Evolutionary conservation across 2,329 filamentous ascomycete genomes (phyloP), one percentile per base, ranked within the genome.

Genomic region (Hirsutella minnesotensis): DNA sequence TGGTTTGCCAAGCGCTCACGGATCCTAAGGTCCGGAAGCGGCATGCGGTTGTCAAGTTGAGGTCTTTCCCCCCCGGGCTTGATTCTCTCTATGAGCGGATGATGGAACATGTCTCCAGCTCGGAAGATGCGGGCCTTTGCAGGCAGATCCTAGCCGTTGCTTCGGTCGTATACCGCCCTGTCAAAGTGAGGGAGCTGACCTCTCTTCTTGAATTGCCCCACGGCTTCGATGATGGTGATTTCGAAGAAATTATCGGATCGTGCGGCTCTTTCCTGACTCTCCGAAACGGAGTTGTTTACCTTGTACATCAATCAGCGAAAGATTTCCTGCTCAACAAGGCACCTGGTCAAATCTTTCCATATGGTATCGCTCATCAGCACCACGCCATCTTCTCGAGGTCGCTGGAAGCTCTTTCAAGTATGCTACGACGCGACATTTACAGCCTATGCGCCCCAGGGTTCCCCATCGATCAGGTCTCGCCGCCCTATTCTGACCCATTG

Each of bases 291-390:
- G 51, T 19, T 0, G 42, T 69, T 7, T 63, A 53, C 42, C 60
- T 67, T 47, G 53, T 70, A 1, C 64, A 71, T 46, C 57, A 67
- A 41, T 68, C 64, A 3, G 67, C 63, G 1, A 66, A 67, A 47
- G 65, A 69, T 22, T 47, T 44, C 20, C 21, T 47, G 15, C 39
- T 40, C 34, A 34, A 15, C 18, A 44, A 38, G 21, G 24, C 22
- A 29, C 9, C 13, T 15, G n/a, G 2, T 18, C 24, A 39, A 3
- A 12, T 39, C 8, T 39, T 39, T 31, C 27, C 27, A 12, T 19
- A 15, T 18, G 38, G 38, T 5, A 39, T 31, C 8, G 3, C 10
- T 3, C 24, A 39, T 4, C 18, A 8, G 9, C 38, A 40, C 24
- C 12, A 9, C 2, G 5, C 9, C 27, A 33, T 40, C 19, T 33